Evolutionary conservation across 805 yeast species (phyloP).

Genomic region (Priceomyces medius): DNA sequence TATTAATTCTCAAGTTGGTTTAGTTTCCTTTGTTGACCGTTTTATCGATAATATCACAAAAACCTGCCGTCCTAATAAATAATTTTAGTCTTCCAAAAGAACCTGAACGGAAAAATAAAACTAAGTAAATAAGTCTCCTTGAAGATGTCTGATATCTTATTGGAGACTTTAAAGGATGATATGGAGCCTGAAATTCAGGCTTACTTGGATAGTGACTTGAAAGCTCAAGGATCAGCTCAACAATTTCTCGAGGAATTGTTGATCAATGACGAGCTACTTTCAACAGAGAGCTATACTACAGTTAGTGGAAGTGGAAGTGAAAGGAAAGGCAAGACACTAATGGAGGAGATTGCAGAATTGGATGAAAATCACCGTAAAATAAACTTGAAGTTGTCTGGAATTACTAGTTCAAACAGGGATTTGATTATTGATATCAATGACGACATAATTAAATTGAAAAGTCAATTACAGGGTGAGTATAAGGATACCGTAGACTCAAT

Average conservation of each 20-base stretch:
- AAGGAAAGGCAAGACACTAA: slow-evolving; percentile 34
- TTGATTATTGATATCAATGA: slow-evolving; percentile 42
- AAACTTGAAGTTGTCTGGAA: slow-evolving; percentile 45
- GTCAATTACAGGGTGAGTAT: slow-evolving; percentile 19
- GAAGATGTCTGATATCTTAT: slow-evolving; percentile 20
- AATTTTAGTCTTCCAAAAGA: not conserved
- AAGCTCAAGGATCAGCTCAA: slow-evolving; percentile 21
- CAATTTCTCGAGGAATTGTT: slow-evolving; percentile 41
- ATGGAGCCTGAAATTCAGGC: slow-evolving; percentile 23
- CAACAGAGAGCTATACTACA: slow-evolving; percentile 45
- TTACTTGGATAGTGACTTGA: slow-evolving; percentile 18
- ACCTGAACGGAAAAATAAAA: not conserved
- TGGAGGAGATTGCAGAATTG: slow-evolving; percentile 73
- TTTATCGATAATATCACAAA: slow-evolving; percentile 2
- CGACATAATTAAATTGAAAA: slow-evolving; percentile 32
- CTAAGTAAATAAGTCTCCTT: not conserved
- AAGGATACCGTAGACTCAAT: slow-evolving; percentile 15
- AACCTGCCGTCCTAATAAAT: too few species aligned
- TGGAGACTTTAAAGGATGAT: slow-evolving; percentile 29
- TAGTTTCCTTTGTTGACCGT: not conserved
- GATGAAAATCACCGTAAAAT: slow-evolving; percentile 53
- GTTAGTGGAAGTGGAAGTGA: slow-evolving; percentile 17
- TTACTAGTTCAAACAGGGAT: slow-evolving; percentile 43
- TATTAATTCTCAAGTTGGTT: not conserved
- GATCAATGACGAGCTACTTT: slow-evolving; percentile 46